These are phyloP conservation scores for Monosporascus sp. DNA, from an alignment of 2,329 filamentous ascomycete species.

Conservation along the genomic window DNA sequence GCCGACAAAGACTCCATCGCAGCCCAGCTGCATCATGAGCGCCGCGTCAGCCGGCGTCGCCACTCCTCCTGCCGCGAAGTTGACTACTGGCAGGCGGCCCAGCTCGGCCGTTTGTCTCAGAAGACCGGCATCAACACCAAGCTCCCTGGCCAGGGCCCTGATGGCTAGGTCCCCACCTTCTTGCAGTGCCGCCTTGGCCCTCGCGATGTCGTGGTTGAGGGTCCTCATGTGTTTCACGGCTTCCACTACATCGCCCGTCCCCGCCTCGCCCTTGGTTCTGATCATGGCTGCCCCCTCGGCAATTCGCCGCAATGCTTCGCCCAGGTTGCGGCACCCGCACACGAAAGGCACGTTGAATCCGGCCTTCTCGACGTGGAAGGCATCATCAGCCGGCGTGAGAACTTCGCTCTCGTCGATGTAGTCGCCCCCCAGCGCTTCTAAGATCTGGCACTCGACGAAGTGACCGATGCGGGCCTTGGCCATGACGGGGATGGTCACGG, in stretches of 20 bases:
- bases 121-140: conserved; percentile 72
- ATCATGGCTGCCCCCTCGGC: conserved; percentile 97
- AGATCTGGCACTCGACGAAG: conserved; percentile 97
- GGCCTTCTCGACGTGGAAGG: conserved; percentile 88
- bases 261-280: conserved; percentile 95
- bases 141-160: conserved; percentile 72
- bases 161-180: conserved; percentile 47
- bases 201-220: conserved; percentile 75
- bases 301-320: conserved; percentile 87
- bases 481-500: conserved; percentile 98
- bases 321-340: conserved; percentile 90
- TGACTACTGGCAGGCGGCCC: conserved; percentile 87
- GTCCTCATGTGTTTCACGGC: conserved; percentile 94
- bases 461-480: conserved; percentile 97
- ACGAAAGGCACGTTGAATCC: conserved; percentile 84
- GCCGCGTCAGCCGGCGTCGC: conserved; percentile 97
- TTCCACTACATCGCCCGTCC: conserved; percentile 94
- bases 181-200: conserved; percentile 69
- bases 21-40: conserved; percentile 96
- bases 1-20: conserved; percentile 96
- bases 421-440: conserved; percentile 90
- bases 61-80: conserved; percentile 98
- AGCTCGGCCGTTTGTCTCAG: conserved; percentile 83
- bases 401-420: conserved; percentile 99
- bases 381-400: conserved; percentile 86